These are phyloP conservation scores for Tuber microsphaerosporum DNA, from an alignment of 495 filamentous ascomycete genomes.

Conservation along the genomic window DNA sequence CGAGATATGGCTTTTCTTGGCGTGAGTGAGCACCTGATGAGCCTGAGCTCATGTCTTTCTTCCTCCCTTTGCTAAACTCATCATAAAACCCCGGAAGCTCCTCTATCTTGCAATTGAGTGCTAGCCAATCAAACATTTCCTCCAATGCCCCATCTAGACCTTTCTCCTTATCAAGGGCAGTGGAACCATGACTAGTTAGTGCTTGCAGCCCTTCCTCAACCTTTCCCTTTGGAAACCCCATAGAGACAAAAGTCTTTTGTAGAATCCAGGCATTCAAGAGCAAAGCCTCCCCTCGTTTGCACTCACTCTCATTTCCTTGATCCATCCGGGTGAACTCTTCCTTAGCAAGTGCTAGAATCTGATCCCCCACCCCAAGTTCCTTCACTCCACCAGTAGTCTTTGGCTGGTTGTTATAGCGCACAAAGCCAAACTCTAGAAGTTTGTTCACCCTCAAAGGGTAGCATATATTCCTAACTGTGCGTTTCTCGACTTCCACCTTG, in stretches of 20 bases:
- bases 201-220: slow-evolving; percentile 56
- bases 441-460: slow-evolving; percentile 31
- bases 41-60: slow-evolving; percentile 36
- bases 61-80: slow-evolving; percentile 43
- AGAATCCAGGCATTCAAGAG: slow-evolving; percentile 73
- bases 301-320: slow-evolving; percentile 40
- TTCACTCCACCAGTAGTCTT: slow-evolving; percentile 15
- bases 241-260: slow-evolving; percentile 57
- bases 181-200: slow-evolving; percentile 54
- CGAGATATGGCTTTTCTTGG: background rate
- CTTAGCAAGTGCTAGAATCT: slow-evolving; percentile 44
- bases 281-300: slow-evolving; percentile 57
- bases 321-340: slow-evolving; percentile 43
- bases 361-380: slow-evolving; percentile 44
- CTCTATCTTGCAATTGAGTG: slow-evolving; percentile 57
- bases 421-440: slow-evolving; percentile 25
- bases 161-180: slow-evolving; percentile 49
- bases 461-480: slow-evolving; percentile 31
- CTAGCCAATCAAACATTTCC: slow-evolving; percentile 80
- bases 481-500: slow-evolving; percentile 27
- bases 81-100: slow-evolving; percentile 67
- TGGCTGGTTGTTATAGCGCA: slow-evolving; percentile 12
- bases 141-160: slow-evolving; percentile 77
- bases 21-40: slow-evolving; percentile 25
- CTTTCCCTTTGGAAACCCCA: slow-evolving; percentile 59